Evolutionary conservation across 441 rosid species (phyloP).

Genomic region (Erodium trifolium): DNA sequence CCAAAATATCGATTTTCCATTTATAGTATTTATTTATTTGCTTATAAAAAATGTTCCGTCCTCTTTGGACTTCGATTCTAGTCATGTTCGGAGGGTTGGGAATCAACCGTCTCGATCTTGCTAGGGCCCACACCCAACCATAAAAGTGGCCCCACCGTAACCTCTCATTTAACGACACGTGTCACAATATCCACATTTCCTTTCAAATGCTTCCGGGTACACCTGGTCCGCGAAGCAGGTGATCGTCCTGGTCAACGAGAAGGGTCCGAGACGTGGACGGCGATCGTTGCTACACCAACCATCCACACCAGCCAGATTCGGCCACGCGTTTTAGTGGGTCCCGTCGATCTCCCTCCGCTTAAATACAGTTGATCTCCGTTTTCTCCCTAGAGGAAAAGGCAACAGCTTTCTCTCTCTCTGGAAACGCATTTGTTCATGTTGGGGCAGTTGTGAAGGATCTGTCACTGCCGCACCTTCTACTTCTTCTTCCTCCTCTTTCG

Average conservation of each 20-base stretch:
- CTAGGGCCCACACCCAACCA: not conserved
- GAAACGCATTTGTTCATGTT: not conserved
- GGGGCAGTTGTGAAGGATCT: conserved; percentile 5
- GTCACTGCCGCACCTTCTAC: conserved; percentile 4
- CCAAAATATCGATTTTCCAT: too few species aligned
- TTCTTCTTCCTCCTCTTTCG: not conserved
- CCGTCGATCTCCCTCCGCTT: not conserved
- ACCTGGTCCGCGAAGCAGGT: not conserved
- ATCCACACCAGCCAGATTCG: not conserved
- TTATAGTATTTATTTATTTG: too few species aligned
- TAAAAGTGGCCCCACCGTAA: not conserved
- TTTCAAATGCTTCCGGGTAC: not conserved
- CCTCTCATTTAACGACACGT: not conserved
- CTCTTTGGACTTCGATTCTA: too few species aligned
- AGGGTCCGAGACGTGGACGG: too few species aligned
- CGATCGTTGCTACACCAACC: not conserved
- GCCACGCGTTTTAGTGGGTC: conserved; percentile 8
- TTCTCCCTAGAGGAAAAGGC: not conserved
- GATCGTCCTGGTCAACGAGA: not conserved
- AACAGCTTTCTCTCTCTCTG: conserved; percentile 4
- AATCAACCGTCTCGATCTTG: too few species aligned
- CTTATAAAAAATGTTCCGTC: too few species aligned
- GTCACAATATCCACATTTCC: not conserved
- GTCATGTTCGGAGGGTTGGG: too few species aligned
- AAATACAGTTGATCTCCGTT: not conserved